Base-by-base conservation (phyloP, 768 basidiomycete genomes). In the Boletus speciosus region DNA sequence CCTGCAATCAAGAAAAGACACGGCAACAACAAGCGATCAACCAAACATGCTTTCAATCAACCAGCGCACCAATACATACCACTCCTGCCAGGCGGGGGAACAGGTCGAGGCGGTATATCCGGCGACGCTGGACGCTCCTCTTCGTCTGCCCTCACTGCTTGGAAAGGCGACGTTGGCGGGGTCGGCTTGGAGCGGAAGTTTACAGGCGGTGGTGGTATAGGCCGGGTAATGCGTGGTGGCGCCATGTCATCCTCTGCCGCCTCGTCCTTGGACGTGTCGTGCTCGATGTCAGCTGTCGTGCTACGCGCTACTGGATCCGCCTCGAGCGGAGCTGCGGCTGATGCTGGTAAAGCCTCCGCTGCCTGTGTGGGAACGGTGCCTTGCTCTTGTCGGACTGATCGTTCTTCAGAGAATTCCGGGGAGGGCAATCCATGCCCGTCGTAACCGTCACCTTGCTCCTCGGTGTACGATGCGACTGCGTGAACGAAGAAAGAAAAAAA, bases 191-290 rank as follows among this genome's bases (percentile, higher is more conserved):
- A 62, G n/a, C 45, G 37, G 27, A 66, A 31, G 47, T 62, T 66
- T 23, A 65, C 66, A 0, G 74, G 74, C 19, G 73, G 70, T 0
- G 71, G 66, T 0, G 70, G 75, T 47, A 68, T 58, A 0, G 65
- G 63, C 47, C 67, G 68, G 14, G 60, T 66, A 27, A 71, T 61
- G 44, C 66, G 72, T 7, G 73, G 63, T 4, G 70, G 67, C 4
- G 65, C 63, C 59, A 69, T 61, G 44, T 68, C 65, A 38, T 49
- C 70, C 60, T 57, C 62, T 32, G 49, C 45, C 2, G 6, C 69
- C 58, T 59, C 65, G n/a, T 45, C 37, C 46, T 47, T 60, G 54
- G 31, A 25, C 4, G 45, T 52, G 23, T 50, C 38, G 23, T 1
- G 23, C 57, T 48, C 60, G 56, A 25, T 51, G 42, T 47, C 47